Conservation (phyloP, 768 basidiomycete genomes). For the Tricholoma sp. region DNA sequence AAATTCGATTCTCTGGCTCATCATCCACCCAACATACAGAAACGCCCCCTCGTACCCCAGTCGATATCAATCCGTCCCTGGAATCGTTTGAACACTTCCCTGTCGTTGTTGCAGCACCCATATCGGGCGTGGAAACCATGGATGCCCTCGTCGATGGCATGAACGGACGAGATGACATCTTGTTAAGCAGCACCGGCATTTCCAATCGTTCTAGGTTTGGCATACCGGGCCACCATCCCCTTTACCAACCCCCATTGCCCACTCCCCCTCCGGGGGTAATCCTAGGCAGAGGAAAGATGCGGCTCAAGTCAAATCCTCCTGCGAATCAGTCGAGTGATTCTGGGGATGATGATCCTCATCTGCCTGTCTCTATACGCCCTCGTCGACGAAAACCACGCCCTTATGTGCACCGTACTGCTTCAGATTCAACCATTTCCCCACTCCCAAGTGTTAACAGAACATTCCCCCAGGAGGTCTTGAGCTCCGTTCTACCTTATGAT, state of each 20-base stretch:
- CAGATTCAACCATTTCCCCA: conserved; percentile 17
- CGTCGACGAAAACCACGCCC: conserved; percentile 30
- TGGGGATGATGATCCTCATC: conserved; percentile 44
- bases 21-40: conserved; percentile 66
- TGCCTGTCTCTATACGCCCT: conserved; percentile 23
- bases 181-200: conserved; percentile 31
- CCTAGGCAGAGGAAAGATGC: conserved; percentile 48
- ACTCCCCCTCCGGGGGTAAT: conserved; percentile 77
- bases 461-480: not conserved
- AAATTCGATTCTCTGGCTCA: conserved; percentile 58
- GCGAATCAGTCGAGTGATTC: conserved; percentile 40
- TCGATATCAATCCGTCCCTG: conserved; percentile 36
- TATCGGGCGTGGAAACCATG: conserved; percentile 79
- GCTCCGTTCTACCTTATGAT: conserved; percentile 14
- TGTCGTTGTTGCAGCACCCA: conserved; percentile 70
- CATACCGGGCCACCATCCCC: conserved; percentile 61
- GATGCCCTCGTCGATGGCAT: conserved; percentile 87
- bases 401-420: conserved; percentile 24
- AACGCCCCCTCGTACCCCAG: conserved; percentile 68
- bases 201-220: conserved; percentile 49
- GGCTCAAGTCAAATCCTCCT: conserved; percentile 26
- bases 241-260: conserved; percentile 80
- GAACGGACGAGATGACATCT: conserved; percentile 68
- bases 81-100: conserved; percentile 50
- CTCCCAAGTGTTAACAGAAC: not conserved